These are phyloP conservation scores for Exserohilum turcica DNA, from an alignment of 2,329 filamentous ascomycete genomes.

Conservation along the genomic window DNA sequence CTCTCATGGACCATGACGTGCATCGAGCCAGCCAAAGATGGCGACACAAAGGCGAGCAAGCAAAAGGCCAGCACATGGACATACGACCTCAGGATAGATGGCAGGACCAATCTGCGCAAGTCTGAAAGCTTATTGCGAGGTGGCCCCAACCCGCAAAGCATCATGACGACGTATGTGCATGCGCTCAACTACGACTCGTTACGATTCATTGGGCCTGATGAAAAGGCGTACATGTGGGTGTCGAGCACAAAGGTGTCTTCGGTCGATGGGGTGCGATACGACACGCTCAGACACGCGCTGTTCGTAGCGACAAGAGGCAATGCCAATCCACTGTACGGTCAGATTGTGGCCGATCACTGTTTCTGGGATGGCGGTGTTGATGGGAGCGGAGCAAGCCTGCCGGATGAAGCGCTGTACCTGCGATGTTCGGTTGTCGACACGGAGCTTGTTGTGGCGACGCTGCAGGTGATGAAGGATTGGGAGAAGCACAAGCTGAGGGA, in stretches of 20 bases:
- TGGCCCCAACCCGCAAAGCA: conserved; percentile 11
- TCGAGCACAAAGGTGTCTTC: conserved; percentile 33
- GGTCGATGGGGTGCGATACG: conserved; percentile 32
- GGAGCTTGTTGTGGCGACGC: conserved; percentile 35
- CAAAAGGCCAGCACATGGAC: conserved; percentile 23
- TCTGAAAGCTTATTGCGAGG: conserved; percentile 29
- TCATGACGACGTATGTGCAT: conserved; percentile 40
- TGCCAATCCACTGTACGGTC: conserved; percentile 39
- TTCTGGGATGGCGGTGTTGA: conserved; percentile 41
- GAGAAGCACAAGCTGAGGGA: conserved; percentile 32
- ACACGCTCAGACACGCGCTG: conserved; percentile 40
- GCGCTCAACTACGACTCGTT: conserved; percentile 41
- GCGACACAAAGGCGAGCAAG: conserved; percentile 2
- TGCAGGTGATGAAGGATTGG: conserved; percentile 45
- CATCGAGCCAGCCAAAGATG: neutral
- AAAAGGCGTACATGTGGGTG: conserved; percentile 38
- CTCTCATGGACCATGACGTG: conserved; percentile 37
- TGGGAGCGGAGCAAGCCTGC: conserved; percentile 24
- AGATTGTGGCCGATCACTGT: conserved; percentile 44
- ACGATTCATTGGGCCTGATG: conserved; percentile 38
- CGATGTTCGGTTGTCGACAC: conserved; percentile 31
- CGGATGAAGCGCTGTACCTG: conserved; percentile 40
- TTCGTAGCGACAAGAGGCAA: conserved; percentile 29
- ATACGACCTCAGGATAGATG: conserved; percentile 37
- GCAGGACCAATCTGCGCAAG: conserved; percentile 29